Conservation (phyloP, 2,329 filamentous ascomycete species). For the Colletotrichum horii region DNA sequence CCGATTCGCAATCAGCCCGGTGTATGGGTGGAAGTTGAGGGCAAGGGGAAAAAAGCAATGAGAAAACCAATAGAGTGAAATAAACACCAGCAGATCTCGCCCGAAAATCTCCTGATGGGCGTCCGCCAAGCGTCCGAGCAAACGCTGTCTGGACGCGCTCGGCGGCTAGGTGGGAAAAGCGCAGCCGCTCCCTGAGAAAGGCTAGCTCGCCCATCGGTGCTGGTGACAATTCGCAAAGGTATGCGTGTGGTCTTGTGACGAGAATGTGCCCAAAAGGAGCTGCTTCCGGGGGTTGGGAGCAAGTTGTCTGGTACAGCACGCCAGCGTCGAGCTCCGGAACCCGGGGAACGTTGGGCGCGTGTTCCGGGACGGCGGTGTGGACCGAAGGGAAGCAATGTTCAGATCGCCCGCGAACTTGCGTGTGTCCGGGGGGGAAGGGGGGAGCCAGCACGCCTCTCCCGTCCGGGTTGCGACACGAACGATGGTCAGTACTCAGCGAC, state of each 20-base stretch:
- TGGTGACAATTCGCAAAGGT: background rate
- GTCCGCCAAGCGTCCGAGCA: background rate
- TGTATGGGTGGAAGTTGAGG: background rate
- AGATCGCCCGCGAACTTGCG: background rate
- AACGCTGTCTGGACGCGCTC: background rate
- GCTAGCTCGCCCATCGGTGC: background rate
- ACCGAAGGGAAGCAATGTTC: background rate
- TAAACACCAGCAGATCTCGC: background rate
- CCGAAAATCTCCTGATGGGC: background rate
- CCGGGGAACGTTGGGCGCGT: slow-evolving; percentile 7
- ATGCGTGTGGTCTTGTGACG: background rate
- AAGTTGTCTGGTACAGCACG: background rate
- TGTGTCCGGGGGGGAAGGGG: background rate
- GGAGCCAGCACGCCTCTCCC: background rate
- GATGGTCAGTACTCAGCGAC: background rate
- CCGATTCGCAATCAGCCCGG: background rate
- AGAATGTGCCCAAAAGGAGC: background rate
- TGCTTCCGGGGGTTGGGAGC: background rate
- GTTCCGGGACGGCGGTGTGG: slow-evolving; percentile 14
- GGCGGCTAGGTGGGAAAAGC: background rate
- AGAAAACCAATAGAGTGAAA: background rate
- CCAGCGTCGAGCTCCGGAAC: background rate
- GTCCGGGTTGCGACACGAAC: background rate
- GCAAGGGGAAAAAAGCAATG: background rate
- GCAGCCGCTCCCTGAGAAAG: background rate